phyloP scores from a whole-genome alignment of 306 rosid genomes.

The Casuarina glauca region DNA sequence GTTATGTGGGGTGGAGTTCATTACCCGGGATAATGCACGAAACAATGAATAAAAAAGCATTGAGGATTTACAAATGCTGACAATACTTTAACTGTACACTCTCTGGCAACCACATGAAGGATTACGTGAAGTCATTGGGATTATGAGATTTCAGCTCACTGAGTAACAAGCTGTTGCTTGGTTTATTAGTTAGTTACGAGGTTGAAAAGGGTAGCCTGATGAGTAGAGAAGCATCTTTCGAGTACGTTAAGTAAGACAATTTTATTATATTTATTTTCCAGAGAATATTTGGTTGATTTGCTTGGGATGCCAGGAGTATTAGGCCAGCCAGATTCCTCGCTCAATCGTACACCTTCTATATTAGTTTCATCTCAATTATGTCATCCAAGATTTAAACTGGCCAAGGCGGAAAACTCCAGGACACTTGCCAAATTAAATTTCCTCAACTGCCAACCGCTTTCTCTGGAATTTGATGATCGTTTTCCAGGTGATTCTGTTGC shows the following conservation, averaged over 20 bases:
- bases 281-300: constrained; percentile 91
- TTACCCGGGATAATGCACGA: no score
- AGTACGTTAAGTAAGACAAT: constrained; percentile 6
- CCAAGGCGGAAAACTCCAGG: constrained; percentile 63
- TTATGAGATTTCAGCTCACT: no score
- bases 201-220: background rate
- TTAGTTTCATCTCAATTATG: constrained; percentile 82
- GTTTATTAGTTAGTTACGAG: no score
- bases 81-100: no score
- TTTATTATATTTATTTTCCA: constrained; percentile 27
- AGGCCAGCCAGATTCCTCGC: constrained; percentile 78
- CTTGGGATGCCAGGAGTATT: constrained; percentile 77
- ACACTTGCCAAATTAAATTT: constrained; percentile 78
- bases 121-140: no score
- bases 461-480: constrained; percentile 64
- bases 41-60: no score
- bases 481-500: constrained; percentile 62
- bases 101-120: no score
- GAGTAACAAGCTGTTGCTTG: no score
- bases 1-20: no score
- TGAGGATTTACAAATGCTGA: no score
- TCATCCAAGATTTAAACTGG: constrained; percentile 78
- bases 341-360: constrained; percentile 83
- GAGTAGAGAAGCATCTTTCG: background rate
- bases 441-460: constrained; percentile 62